A percentile compares a stretch with the other conserved stretches of the same genome.
These are phyloP conservation scores for Spathaspora jeffriesii DNA, from an alignment of 1,139 yeast genomes.

Conservation along the genomic window DNA sequence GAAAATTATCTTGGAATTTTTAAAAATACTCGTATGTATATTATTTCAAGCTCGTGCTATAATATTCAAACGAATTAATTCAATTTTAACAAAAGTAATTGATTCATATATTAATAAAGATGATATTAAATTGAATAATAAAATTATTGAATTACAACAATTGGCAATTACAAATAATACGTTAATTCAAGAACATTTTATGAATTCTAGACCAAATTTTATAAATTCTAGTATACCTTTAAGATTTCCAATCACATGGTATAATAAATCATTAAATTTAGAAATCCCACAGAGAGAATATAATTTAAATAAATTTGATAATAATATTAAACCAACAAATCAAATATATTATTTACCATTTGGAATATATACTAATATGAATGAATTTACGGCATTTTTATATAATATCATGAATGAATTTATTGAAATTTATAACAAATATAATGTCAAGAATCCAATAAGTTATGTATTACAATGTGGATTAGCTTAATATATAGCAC, in stretches of 20 bases:
- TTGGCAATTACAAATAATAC: constrained; percentile 24
- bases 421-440: constrained; percentile 24
- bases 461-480: constrained; percentile 23
- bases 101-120: constrained; percentile 22
- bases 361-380: constrained; percentile 35
- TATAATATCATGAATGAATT: constrained; percentile 32
- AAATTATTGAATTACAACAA: constrained; percentile 31
- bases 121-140: constrained; percentile 18
- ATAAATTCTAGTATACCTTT: constrained; percentile 27
- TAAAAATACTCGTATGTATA: constrained; percentile 30
- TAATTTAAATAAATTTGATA: constrained; percentile 8
- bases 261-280: constrained; percentile 19
- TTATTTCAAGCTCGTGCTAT: constrained; percentile 30
- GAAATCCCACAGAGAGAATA: constrained; percentile 12
- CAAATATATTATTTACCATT: constrained; percentile 37
- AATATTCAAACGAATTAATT: constrained; percentile 29
- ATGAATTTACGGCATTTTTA: constrained; percentile 34
- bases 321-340: constrained; percentile 17
- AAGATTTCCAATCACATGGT: constrained; percentile 38
- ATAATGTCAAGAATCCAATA: constrained; percentile 13
- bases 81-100: constrained; percentile 25
- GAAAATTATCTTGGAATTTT: constrained; percentile 20
- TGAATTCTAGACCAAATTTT: constrained; percentile 27
- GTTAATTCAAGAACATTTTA: constrained; percentile 22
- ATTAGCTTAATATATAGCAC: background rate